Base-by-base conservation (phyloP, 139 green algal genomes). In the Micractinium sp. region DNA sequence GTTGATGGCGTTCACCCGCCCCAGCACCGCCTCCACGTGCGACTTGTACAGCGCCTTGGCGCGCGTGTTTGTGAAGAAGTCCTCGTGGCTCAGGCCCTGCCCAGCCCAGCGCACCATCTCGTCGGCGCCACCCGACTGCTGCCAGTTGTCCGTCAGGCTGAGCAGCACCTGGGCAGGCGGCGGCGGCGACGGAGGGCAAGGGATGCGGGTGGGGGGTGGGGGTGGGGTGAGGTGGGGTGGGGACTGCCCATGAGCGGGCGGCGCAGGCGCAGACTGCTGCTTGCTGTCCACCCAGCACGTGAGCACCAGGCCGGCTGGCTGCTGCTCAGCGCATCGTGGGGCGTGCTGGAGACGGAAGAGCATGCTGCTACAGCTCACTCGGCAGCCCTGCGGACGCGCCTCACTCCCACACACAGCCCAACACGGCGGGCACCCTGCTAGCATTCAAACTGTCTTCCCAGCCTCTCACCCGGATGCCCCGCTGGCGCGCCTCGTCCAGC, bases 1-100 rank as follows among this genome's bases (percentile, higher is more conserved):
- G 20, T 87, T 97, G 87, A 96, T 90, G 15, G 92, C 92, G 87
- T 97, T 97, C 20, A 89, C 81, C 1, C 95, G 89, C 27, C 82
- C 80, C 5, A 95, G 23, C 36, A 96, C 74, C 23, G 75, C 29
- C 25, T 41, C 18, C 86, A 89, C 86, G 47, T 89, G 86, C 19
- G 56, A 18, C 86, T 86, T 86, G 56, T 86, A 86, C 81, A 47
- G 74, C 33, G 74, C 74, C 74, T 81, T 85, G 36, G 81, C 71
- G 4, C 69, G 38, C 2, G 38, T 4, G 63, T 89, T n/a, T n/a
- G 31, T 89, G 82, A 92, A 93, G 76, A 93, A 93, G 41, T 74
- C 74, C 35, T 93, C 91, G 80, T 92, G 89, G 1, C 36, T 79
- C 29, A 77, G 61, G 29, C 78, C 86, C 23, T 41, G 35, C 2